phyloP scores from a whole-genome alignment of 1,284 basidiomycete species.

The Psilocybe mexicana region DNA sequence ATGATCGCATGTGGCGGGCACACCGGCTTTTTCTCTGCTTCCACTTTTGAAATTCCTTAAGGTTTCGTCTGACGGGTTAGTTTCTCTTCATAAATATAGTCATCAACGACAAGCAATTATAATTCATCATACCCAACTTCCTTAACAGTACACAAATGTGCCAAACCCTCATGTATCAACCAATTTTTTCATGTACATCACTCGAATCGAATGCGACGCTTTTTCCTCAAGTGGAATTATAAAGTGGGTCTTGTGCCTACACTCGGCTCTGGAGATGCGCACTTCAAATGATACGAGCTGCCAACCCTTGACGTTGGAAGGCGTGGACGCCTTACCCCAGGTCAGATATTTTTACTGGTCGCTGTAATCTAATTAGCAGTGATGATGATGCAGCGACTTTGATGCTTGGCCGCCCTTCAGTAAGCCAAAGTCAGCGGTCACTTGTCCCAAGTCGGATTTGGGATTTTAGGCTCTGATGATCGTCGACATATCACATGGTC shows the following conservation, averaged over 20 bases:
- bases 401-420: too few relatives aligned
- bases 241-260: too few relatives aligned
- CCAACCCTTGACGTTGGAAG: background rate
- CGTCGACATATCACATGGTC: background rate
- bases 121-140: background rate
- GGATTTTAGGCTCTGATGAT: background rate
- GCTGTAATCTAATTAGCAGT: too few relatives aligned
- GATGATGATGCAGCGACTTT: too few relatives aligned
- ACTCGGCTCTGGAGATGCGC: background rate
- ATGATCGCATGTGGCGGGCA: constrained; percentile 1
- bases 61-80: background rate
- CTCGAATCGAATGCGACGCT: background rate
- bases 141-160: background rate
- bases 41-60: too few relatives aligned
- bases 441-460: background rate
- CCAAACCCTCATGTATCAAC: background rate
- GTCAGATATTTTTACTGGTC: background rate
- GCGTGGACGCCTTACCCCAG: background rate
- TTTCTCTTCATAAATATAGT: background rate
- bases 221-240: too few relatives aligned
- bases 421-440: background rate
- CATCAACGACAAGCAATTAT: background rate
- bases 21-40: background rate
- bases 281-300: background rate
- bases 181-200: background rate